These are phyloP conservation scores for Barnettozyma botsteinii DNA, from an alignment of 805 yeast genomes.

Conservation along the genomic window DNA sequence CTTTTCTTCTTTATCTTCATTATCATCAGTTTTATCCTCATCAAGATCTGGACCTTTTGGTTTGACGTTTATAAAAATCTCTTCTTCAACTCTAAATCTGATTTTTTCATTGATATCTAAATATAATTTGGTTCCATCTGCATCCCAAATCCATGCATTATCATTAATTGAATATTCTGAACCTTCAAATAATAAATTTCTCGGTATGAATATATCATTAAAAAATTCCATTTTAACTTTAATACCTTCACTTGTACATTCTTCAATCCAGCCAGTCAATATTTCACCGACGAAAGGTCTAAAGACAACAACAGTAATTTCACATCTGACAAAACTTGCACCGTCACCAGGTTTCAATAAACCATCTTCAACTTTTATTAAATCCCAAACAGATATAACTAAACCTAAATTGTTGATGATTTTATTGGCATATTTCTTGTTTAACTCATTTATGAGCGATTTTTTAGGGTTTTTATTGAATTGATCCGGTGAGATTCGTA, in stretches of 20 bases:
- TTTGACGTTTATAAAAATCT: slow-evolving; percentile 74
- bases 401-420: slow-evolving; percentile 81
- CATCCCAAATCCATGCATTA: slow-evolving; percentile 94
- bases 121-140: slow-evolving; percentile 66
- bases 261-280: slow-evolving; percentile 86
- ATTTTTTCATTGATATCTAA: slow-evolving; percentile 89
- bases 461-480: slow-evolving; percentile 67
- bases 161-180: slow-evolving; percentile 65
- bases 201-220: slow-evolving; percentile 88
- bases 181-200: slow-evolving; percentile 71
- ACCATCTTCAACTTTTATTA: slow-evolving; percentile 80
- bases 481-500: slow-evolving; percentile 82
- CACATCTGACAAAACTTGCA: slow-evolving; percentile 69
- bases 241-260: slow-evolving; percentile 83
- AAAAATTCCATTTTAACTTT: slow-evolving; percentile 80
- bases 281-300: slow-evolving; percentile 95
- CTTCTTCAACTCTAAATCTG: slow-evolving; percentile 87
- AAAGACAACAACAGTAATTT: slow-evolving; percentile 73
- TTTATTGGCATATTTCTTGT: slow-evolving; percentile 80
- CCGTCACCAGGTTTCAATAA: slow-evolving; percentile 93
- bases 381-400: slow-evolving; percentile 79
- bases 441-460: slow-evolving; percentile 74
- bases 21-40: too few species aligned
- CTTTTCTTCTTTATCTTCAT: slow-evolving; percentile 30
- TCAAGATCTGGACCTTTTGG: slow-evolving; percentile 59